Evolutionary conservation across 371 early-diverging fungal species (phyloP), one percentile per base, ranked within the genome.

Genomic region (Mortierella sp.): DNA sequence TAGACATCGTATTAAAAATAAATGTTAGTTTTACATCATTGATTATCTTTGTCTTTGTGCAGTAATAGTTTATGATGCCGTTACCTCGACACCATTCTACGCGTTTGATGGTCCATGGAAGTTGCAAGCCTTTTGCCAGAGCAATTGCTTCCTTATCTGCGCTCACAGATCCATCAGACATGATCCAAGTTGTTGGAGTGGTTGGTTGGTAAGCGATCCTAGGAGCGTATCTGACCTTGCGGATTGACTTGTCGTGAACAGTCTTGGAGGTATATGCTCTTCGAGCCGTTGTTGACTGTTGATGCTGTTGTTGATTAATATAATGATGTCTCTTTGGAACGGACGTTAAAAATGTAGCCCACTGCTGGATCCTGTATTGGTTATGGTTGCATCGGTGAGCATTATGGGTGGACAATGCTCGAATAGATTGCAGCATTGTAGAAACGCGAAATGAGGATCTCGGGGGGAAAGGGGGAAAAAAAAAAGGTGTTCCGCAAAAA

Each of bases 1-100:
- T 80, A 54, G 17, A 23, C 17, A 22, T 40, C 10, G 2, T 15
- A 49, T 22, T 31, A 6, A 34, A 32, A 19, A 51, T 22, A 26
- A 23, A 0, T n/a, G 35, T 32, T n/a, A 42, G 40, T 40, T 22
- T n/a, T n/a, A n/a, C n/a, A n/a, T n/a, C n/a, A n/a, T n/a, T n/a
- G n/a, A n/a, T n/a, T n/a, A n/a, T n/a, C n/a, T n/a, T n/a, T n/a
- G n/a, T n/a, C n/a, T n/a, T n/a, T n/a, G n/a, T n/a, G n/a, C n/a
- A n/a, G n/a, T n/a, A n/a, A n/a, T n/a, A n/a, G n/a, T n/a, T 45
- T n/a, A n/a, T 45, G 7, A 45, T n/a, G 45, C 5, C 2, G 45
- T 17, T 77, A 73, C 79, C 79, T 69, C 63, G 53, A 12, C 68
- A 70, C 80, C 80, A 80, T 40, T 70, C 62, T 23, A 80, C 80